These are phyloP conservation scores for Penicillium paneum DNA, from an alignment of 2,329 filamentous ascomycete species.

Conservation along the genomic window DNA sequence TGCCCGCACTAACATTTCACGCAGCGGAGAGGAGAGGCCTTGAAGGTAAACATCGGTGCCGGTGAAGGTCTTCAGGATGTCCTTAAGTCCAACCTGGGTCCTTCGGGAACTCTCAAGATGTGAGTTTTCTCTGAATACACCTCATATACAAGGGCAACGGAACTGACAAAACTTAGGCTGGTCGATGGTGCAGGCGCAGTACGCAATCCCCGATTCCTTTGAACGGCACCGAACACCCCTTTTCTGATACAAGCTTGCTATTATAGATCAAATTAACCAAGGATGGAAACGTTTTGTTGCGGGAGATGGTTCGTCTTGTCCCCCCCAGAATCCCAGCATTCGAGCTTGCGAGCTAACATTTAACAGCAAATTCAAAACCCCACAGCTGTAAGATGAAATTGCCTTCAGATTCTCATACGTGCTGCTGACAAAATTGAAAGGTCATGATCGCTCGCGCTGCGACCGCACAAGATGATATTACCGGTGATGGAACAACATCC, in stretches of 20 bases:
- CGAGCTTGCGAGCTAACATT: conserved; percentile 30
- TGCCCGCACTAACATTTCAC: conserved; percentile 45
- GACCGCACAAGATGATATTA: conserved; percentile 97
- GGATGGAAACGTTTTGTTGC: conserved; percentile 83
- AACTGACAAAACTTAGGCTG: conserved; percentile 47
- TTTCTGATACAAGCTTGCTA: conserved; percentile 22
- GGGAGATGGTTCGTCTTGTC: conserved; percentile 58
- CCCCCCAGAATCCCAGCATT: not conserved
- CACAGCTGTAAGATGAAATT: conserved; percentile 65
- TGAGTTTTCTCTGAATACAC: conserved; percentile 39
- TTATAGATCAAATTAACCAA: conserved; percentile 94
- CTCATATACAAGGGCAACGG: conserved; percentile 3
- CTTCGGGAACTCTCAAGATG: conserved; percentile 95
- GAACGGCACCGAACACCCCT: conserved; percentile 1
- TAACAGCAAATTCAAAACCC: conserved; percentile 89
- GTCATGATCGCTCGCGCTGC: conserved; percentile 75
- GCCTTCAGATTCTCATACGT: not conserved
- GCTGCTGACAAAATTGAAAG: conserved; percentile 33
- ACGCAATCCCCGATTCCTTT: conserved; percentile 30
- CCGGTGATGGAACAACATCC: conserved; percentile 94
- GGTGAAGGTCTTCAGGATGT: conserved; percentile 93
- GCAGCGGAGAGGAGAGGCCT: conserved; percentile 91
- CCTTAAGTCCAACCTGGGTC: conserved; percentile 91
- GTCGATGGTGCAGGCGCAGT: conserved; percentile 61
- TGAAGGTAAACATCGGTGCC: conserved; percentile 93